A percentile compares a stretch with the other conserved stretches of the same genome.
phyloP scores from a whole-genome alignment of 768 basidiomycete species.

The Lactifluus subvellereus region DNA sequence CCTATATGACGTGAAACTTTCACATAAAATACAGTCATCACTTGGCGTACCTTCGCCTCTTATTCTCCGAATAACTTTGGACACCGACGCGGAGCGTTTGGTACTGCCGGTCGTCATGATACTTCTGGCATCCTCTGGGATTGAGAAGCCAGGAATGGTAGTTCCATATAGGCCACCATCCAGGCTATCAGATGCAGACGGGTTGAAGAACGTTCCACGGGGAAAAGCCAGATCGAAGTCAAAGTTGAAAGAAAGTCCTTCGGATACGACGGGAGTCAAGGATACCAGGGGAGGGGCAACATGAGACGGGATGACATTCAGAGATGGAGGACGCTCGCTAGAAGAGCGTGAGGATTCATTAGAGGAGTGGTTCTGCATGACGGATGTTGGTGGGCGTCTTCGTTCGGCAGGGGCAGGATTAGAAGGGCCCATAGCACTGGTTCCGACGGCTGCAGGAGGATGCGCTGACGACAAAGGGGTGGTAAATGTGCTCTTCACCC shows the following conservation, averaged over 20 bases:
- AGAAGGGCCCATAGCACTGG: conserved; percentile 28
- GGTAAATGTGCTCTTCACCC: conserved; percentile 74
- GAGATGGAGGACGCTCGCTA: conserved; percentile 53
- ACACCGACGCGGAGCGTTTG: conserved; percentile 76
- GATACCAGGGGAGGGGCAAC: conserved; percentile 82
- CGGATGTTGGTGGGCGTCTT: conserved; percentile 52
- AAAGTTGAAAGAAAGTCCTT: conserved; percentile 60
- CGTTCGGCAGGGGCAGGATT: conserved; percentile 38
- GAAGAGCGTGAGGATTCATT: conserved; percentile 43
- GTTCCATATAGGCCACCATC: conserved; percentile 62
- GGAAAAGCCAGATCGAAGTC: conserved; percentile 60
- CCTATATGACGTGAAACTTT: conserved; percentile 38
- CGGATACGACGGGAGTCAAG: conserved; percentile 77
- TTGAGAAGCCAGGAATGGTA: conserved; percentile 87
- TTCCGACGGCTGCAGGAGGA: conserved; percentile 34
- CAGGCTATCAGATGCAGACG: conserved; percentile 49
- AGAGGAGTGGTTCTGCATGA: conserved; percentile 41
- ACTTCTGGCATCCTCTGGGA: conserved; percentile 86
- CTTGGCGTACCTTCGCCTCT: conserved; percentile 71
- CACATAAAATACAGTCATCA: conserved; percentile 6
- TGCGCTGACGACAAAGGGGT: conserved; percentile 53
- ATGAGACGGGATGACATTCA: conserved; percentile 45
- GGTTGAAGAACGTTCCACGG: conserved; percentile 43
- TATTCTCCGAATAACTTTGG: conserved; percentile 85
- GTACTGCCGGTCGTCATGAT: conserved; percentile 67